phyloP scores from a whole-genome alignment of 352 stramenopile genomes.

The Phytophthora pisi region DNA sequence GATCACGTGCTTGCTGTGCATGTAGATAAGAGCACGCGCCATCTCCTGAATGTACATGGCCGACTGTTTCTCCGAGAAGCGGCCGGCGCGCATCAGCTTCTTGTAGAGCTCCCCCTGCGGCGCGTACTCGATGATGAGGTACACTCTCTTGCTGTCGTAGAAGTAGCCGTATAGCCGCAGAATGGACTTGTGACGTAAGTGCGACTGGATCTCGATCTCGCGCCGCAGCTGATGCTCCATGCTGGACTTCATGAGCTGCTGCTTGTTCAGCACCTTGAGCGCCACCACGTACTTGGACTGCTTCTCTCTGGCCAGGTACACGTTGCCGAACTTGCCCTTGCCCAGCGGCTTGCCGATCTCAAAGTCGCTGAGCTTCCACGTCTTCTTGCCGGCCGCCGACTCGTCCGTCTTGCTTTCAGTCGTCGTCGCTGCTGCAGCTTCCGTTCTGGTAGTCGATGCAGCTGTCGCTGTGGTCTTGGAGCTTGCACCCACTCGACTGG shows the following conservation, averaged over 20 bases:
- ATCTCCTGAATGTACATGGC: conserved; percentile 97
- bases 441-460: not conserved
- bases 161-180: conserved; percentile 99
- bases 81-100: conserved; percentile 89
- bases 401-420: not conserved
- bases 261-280: conserved; percentile 99
- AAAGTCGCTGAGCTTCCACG: conserved; percentile 98
- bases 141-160: conserved; percentile 98
- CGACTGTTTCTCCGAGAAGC: conserved; percentile 94
- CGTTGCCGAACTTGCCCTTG: conserved; percentile 98
- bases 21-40: conserved; percentile 95
- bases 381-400: conserved; percentile 39
- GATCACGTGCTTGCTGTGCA: conserved; percentile 99
- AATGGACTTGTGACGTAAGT: conserved; percentile 98
- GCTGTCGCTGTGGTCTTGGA: not conserved
- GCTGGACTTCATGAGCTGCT: conserved; percentile 96
- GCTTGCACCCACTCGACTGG: not conserved
- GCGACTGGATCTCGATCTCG: conserved; percentile 99
- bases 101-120: conserved; percentile 99
- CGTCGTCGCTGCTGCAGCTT: not conserved
- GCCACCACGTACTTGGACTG: conserved; percentile 99
- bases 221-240: conserved; percentile 98
- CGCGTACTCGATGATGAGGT: conserved; percentile 99
- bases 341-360: conserved; percentile 99
- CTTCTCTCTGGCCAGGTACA: conserved; percentile 99